Conservation (phyloP, 345 rosid genomes). For the Raphanus sativus region DNA sequence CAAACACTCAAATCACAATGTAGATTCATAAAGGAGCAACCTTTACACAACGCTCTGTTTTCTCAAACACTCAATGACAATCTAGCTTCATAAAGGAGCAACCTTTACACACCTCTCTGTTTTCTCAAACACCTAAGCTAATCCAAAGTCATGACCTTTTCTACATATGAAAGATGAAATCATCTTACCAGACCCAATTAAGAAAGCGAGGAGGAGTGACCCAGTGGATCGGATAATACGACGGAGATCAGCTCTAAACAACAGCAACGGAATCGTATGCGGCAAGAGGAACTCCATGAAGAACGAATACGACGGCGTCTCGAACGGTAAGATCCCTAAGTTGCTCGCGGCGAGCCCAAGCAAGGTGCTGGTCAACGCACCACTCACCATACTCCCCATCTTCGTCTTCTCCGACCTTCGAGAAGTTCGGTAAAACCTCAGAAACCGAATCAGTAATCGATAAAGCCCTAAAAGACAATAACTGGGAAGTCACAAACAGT, state of each 20-base stretch:
- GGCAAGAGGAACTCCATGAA: slow-evolving; percentile 74
- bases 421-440: background rate
- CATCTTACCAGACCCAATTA: slow-evolving; percentile 65
- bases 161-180: background rate
- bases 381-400: slow-evolving; percentile 76
- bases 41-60: background rate
- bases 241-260: slow-evolving; percentile 81
- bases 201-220: slow-evolving; percentile 64
- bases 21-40: background rate
- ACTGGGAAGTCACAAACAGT: background rate
- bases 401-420: slow-evolving; percentile 79
- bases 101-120: background rate
- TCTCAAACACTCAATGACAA: background rate
- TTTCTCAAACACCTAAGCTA: slow-evolving; percentile 10
- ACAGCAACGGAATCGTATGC: slow-evolving; percentile 60
- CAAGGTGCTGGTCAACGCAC: slow-evolving; percentile 75
- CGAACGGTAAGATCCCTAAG: slow-evolving; percentile 59
- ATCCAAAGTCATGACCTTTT: background rate
- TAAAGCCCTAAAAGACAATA: background rate
- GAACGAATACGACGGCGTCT: slow-evolving; percentile 59
- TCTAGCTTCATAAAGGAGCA: slow-evolving; percentile 6
- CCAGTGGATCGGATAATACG: slow-evolving; percentile 65
- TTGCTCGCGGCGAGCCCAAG: slow-evolving; percentile 80
- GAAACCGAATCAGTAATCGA: background rate
- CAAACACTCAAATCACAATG: background rate